phyloP scores from a whole-genome alignment of 352 stramenopile species.

The Pythium aphanidermatum region DNA sequence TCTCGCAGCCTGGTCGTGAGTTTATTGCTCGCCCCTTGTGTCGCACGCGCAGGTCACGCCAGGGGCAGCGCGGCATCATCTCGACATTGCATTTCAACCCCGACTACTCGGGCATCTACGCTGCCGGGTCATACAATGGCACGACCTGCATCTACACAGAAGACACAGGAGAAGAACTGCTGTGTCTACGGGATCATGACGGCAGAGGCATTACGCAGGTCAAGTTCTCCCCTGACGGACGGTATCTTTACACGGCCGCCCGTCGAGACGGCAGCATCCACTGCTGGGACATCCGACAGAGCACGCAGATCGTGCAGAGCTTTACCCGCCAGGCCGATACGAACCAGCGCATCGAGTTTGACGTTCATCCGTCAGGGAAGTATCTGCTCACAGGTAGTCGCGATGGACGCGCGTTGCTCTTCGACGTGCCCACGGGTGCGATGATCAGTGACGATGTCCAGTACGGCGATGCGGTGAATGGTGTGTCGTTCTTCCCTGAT shows the following conservation, averaged over 20 bases:
- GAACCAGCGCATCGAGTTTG: conserved; percentile 77
- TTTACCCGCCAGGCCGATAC: conserved; percentile 55
- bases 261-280: conserved; percentile 64
- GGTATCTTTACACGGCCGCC: conserved; percentile 68
- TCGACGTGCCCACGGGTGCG: conserved; percentile 45
- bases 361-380: conserved; percentile 51
- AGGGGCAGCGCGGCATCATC: conserved; percentile 73
- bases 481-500: conserved; percentile 73
- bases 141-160: conserved; percentile 84
- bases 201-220: conserved; percentile 78
- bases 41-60: conserved; percentile 54
- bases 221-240: conserved; percentile 67
- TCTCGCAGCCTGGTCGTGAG: conserved; percentile 56
- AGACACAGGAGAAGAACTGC: conserved; percentile 53
- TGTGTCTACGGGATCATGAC: conserved; percentile 62
- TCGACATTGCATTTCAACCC: conserved; percentile 77
- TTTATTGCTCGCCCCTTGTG: conserved; percentile 47
- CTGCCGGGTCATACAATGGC: conserved; percentile 77
- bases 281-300: conserved; percentile 83
- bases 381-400: conserved; percentile 63
- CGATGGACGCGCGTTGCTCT: conserved; percentile 44
- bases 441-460: conserved; percentile 48
- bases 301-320: conserved; percentile 55
- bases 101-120: conserved; percentile 79
- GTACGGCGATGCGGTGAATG: conserved; percentile 70